Conservation (phyloP, 1,284 basidiomycete species). For the Cystobasidium pallidum region DNA sequence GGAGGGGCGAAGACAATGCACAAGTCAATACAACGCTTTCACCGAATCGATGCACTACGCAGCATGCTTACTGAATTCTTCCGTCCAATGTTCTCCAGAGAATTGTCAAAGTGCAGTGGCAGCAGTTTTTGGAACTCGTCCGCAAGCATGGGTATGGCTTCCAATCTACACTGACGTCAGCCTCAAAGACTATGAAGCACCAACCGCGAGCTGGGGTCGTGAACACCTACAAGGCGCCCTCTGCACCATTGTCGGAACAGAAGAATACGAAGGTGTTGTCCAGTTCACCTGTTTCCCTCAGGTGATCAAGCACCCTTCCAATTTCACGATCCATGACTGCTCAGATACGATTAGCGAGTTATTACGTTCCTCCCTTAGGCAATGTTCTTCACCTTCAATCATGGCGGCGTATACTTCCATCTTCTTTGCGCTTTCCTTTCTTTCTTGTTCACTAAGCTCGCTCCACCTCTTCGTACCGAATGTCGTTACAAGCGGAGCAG, state of each 20-base stretch:
- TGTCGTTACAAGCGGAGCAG: conserved; percentile 15
- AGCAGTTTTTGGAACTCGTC: conserved; percentile 2
- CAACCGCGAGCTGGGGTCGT: background rate
- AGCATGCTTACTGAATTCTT: conserved; percentile 20
- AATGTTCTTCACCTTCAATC: conserved; percentile 49
- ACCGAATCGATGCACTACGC: too few relatives aligned
- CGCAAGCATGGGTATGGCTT: conserved; percentile 45
- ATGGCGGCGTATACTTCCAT: conserved; percentile 57
- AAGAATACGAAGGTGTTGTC: conserved; percentile 57
- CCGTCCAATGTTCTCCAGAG: conserved; percentile 50
- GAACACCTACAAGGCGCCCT: conserved; percentile 52
- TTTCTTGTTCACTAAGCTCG: conserved; percentile 50
- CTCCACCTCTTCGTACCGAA: conserved; percentile 48
- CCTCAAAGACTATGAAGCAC: background rate
- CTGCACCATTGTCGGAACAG: conserved; percentile 56
- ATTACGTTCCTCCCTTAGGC: background rate
- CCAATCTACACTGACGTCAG: conserved; percentile 35
- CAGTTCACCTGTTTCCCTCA: conserved; percentile 46
- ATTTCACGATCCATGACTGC: conserved; percentile 54
- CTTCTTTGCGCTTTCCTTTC: conserved; percentile 46
- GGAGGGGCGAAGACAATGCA: background rate
- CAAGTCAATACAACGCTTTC: too few relatives aligned
- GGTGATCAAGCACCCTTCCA: background rate
- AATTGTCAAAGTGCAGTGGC: conserved; percentile 50
- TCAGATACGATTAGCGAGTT: background rate